Conservation (phyloP, 208 protist genomes). For the Trichomonas gallinae region DNA sequence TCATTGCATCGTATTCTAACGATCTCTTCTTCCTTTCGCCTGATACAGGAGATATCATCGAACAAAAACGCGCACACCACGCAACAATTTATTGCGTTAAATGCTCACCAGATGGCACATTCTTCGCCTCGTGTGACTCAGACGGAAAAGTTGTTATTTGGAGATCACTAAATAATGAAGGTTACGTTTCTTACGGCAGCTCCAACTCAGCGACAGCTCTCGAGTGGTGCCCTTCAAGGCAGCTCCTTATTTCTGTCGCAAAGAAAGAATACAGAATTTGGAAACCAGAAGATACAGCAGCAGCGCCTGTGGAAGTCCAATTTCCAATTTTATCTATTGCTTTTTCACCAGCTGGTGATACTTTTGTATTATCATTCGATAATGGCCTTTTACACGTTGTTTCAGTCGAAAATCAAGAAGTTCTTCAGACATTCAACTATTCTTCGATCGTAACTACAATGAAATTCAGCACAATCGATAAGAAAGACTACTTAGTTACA, state of each 20-base stretch:
- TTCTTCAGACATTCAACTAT: background rate
- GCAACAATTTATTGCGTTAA: background rate
- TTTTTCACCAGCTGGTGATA: background rate
- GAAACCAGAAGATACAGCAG: background rate
- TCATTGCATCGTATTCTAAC: background rate
- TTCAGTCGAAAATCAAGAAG: background rate
- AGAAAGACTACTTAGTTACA: background rate
- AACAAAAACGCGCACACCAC: background rate
- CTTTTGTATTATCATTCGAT: background rate
- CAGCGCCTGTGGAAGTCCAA: background rate
- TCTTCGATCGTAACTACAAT: background rate
- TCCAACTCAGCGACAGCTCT: background rate
- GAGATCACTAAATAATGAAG: slow-evolving; percentile 7
- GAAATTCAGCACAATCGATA: background rate
- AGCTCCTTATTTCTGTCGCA: background rate
- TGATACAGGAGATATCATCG: background rate
- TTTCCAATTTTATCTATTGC: background rate
- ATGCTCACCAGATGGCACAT: background rate
- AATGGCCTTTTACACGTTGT: background rate
- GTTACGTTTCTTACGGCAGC: background rate
- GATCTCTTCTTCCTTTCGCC: background rate
- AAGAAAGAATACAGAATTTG: background rate
- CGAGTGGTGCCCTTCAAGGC: background rate
- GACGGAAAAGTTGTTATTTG: slow-evolving; percentile 16
- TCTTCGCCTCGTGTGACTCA: background rate